Conservation (phyloP, 495 filamentous ascomycete species). For the Aspergillus funiculosus region DNA sequence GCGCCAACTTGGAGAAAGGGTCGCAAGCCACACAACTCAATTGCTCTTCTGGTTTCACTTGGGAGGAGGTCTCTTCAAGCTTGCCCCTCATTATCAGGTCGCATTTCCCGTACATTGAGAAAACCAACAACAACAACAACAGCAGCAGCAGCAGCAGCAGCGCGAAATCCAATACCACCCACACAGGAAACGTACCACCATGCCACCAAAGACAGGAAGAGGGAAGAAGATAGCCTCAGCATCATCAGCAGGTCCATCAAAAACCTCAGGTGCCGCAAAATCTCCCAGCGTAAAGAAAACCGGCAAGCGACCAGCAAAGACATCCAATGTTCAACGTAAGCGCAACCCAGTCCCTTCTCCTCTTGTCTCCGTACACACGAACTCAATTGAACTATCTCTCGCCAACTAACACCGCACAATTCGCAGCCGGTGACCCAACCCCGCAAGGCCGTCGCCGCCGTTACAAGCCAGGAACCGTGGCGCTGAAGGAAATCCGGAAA, state of each 20-base stretch:
- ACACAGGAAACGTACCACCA: constrained; percentile 5
- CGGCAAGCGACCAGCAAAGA: constrained; percentile 23
- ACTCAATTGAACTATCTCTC: neutral
- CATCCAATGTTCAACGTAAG: constrained; percentile 39
- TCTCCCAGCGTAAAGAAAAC: constrained; percentile 12
- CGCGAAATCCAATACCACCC: neutral
- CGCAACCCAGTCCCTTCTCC: constrained; percentile 2
- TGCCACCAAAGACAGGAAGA: constrained; percentile 27
- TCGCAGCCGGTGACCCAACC: constrained; percentile 63
- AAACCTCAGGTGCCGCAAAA: constrained; percentile 14
- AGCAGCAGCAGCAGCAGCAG: no score
- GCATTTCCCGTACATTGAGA: neutral
- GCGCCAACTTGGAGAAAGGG: neutral
- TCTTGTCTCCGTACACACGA: neutral
- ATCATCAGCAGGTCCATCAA: constrained; percentile 19
- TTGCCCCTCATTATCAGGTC: constrained; percentile 2
- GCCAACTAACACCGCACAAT: neutral
- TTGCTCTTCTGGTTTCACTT: neutral
- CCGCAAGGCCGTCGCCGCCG: constrained; percentile 58
- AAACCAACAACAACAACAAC: no score
- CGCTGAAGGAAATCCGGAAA: constrained; percentile 77
- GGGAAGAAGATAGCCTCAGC: constrained; percentile 16
- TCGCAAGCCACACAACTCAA: neutral
- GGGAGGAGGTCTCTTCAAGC: neutral
- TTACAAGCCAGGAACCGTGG: constrained; percentile 79